phyloP scores from a whole-genome alignment of 495 filamentous ascomycete species.

The Penicillium chermesinum region DNA sequence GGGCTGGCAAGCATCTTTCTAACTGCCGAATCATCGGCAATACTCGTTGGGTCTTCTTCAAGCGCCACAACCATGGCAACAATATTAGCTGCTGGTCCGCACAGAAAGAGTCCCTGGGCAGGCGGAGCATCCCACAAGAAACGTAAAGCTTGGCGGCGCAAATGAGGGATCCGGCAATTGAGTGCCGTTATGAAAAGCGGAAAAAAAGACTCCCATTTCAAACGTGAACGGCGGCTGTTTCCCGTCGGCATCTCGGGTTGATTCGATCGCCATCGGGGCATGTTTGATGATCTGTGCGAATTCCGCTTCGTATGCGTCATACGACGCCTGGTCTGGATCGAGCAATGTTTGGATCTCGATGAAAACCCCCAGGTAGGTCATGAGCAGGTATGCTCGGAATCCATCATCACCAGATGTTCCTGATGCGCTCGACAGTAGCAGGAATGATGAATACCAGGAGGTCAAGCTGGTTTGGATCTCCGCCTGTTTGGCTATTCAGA shows the following conservation, averaged over 20 bases:
- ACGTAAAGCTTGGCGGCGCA: slow-evolving; percentile 41
- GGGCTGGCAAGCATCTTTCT: slow-evolving; percentile 2
- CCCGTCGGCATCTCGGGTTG: slow-evolving; percentile 12
- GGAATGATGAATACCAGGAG: slow-evolving; percentile 12
- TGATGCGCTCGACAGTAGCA: not conserved
- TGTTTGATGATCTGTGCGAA: slow-evolving; percentile 16
- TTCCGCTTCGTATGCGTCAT: slow-evolving; percentile 16
- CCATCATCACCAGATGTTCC: not conserved
- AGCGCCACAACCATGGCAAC: slow-evolving; percentile 10
- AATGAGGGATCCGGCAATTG: slow-evolving; percentile 42
- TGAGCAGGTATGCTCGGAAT: slow-evolving; percentile 8
- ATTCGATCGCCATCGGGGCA: slow-evolving; percentile 14
- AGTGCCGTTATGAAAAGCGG: slow-evolving; percentile 46
- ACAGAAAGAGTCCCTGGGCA: slow-evolving; percentile 23
- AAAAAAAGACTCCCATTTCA: slow-evolving; percentile 46
- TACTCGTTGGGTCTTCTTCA: slow-evolving; percentile 11
- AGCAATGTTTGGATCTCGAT: slow-evolving; percentile 18
- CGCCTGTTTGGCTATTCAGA: slow-evolving; percentile 2
- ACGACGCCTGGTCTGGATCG: slow-evolving; percentile 9
- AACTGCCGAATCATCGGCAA: not conserved
- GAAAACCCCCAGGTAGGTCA: slow-evolving; percentile 16
- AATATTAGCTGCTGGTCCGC: slow-evolving; percentile 12
- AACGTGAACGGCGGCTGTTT: slow-evolving; percentile 39
- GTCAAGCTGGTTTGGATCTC: slow-evolving; percentile 3
- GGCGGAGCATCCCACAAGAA: slow-evolving; percentile 25